Conservation (phyloP, 1,284 basidiomycete genomes). For the Rhodotorula sp. region DNA sequence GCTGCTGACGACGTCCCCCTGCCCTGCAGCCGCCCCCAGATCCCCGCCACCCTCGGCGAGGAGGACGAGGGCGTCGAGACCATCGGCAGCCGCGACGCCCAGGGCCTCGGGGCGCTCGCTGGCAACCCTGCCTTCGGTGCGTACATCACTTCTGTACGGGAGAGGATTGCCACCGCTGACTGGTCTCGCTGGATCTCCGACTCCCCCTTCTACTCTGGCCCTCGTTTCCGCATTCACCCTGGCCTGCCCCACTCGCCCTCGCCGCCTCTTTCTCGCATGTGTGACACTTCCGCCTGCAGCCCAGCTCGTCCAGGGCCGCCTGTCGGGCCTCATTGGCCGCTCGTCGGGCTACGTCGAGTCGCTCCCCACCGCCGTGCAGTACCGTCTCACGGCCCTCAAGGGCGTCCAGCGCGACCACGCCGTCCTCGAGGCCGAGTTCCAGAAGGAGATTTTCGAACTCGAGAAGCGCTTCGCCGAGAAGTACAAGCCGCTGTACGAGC, state of each 20-base stretch:
- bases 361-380: slow-evolving; percentile 77
- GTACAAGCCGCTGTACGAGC: slow-evolving; percentile 83
- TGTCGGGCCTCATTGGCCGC: slow-evolving; percentile 70
- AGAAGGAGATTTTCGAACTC: slow-evolving; percentile 91
- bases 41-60: slow-evolving; percentile 48
- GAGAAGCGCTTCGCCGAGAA: slow-evolving; percentile 95
- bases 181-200: background rate
- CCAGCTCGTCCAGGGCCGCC: slow-evolving; percentile 52
- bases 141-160: background rate
- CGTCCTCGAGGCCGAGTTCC: slow-evolving; percentile 92
- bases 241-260: background rate
- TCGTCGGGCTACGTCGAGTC: slow-evolving; percentile 85
- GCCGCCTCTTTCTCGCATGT: background rate
- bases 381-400: slow-evolving; percentile 87
- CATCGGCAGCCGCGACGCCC: slow-evolving; percentile 43
- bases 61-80: slow-evolving; percentile 47
- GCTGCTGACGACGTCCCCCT: too few species aligned
- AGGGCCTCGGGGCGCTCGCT: slow-evolving; percentile 39
- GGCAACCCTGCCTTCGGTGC: slow-evolving; percentile 42
- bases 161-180: background rate
- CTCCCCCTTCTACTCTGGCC: background rate
- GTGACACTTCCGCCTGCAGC: slow-evolving; percentile 11
- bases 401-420: slow-evolving; percentile 91
- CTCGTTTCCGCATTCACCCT: background rate
- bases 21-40: slow-evolving; percentile 45